Conservation (phyloP, 441 rosid species). For the Croton setiger region DNA sequence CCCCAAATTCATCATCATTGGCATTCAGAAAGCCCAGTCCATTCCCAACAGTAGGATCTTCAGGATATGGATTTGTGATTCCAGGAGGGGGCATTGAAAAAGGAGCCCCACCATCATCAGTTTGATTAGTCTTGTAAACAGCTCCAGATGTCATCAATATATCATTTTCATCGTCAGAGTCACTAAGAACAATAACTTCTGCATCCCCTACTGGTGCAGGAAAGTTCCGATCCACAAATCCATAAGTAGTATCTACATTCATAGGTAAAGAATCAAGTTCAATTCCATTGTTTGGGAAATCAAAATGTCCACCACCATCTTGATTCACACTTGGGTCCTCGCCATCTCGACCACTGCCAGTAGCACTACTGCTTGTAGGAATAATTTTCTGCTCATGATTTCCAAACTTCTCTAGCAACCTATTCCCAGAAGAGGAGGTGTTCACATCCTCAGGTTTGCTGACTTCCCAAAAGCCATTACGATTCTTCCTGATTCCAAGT, state of each 20-base stretch:
- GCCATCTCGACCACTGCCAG: slow-evolving; percentile 91
- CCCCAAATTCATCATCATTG: slow-evolving; percentile 67
- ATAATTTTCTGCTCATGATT: slow-evolving; percentile 50
- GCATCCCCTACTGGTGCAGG: slow-evolving; percentile 53
- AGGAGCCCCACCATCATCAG: slow-evolving; percentile 50
- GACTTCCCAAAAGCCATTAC: slow-evolving; percentile 83
- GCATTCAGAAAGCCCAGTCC: slow-evolving; percentile 58
- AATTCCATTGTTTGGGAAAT: slow-evolving; percentile 53
- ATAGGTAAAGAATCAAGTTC: slow-evolving; percentile 78
- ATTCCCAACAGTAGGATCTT: slow-evolving; percentile 52
- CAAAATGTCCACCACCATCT: slow-evolving; percentile 72
- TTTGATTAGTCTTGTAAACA: slow-evolving; percentile 46
- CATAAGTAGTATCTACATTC: slow-evolving; percentile 59
- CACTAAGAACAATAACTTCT: slow-evolving; percentile 85
- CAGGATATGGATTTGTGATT: slow-evolving; percentile 54
- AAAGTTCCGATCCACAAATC: slow-evolving; percentile 47
- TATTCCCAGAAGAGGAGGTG: slow-evolving; percentile 65
- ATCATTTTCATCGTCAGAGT: slow-evolving; percentile 91
- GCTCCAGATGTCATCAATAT: slow-evolving; percentile 46
- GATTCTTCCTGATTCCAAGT: slow-evolving; percentile 89
- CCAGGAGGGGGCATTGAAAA: slow-evolving; percentile 57
- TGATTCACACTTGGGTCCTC: slow-evolving; percentile 97
- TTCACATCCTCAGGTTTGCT: slow-evolving; percentile 73
- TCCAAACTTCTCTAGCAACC: slow-evolving; percentile 48
- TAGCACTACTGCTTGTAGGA: slow-evolving; percentile 94